phyloP scores from a whole-genome alignment of 2,329 filamentous ascomycete species.

The Penicillium hesseltinei region DNA sequence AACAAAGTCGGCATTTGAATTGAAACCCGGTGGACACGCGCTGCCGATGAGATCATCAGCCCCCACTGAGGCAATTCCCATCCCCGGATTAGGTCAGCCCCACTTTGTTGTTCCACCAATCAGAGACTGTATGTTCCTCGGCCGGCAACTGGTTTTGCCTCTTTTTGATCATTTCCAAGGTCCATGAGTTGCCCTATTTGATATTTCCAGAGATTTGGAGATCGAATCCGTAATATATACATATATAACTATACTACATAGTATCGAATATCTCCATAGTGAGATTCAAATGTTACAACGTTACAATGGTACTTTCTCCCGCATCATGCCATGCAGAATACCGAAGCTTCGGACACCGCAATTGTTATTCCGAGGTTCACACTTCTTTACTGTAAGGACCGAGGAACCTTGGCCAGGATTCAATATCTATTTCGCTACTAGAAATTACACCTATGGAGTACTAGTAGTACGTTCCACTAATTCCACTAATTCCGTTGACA shows the following conservation, averaged over 20 bases:
- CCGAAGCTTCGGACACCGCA: conserved; percentile 8
- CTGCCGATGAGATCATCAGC: conserved; percentile 11
- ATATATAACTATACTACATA: neutral
- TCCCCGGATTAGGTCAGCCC: conserved; percentile 16
- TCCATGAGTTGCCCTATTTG: neutral
- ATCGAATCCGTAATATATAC: neutral
- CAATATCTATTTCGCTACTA: neutral
- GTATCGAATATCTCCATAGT: neutral
- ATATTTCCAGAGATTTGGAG: neutral
- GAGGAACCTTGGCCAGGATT: conserved; percentile 1
- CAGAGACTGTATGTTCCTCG: conserved; percentile 3
- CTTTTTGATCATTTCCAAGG: neutral
- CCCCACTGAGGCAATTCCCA: conserved; percentile 4
- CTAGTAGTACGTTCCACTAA: neutral
- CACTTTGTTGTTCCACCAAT: conserved; percentile 12
- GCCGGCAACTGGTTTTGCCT: conserved; percentile 13
- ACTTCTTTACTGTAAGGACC: neutral
- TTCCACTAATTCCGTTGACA: neutral
- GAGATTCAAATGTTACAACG: neutral
- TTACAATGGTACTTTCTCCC: neutral
- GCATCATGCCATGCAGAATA: neutral
- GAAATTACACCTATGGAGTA: neutral
- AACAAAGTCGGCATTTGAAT: conserved; percentile 18
- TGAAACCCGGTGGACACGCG: neutral
- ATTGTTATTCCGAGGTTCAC: conserved; percentile 11